Percentiles rank a stretch among this genome's conserved stretches.
Conservation (phyloP, 2,329 filamentous ascomycete genomes). For the Colletotrichum lini region DNA sequence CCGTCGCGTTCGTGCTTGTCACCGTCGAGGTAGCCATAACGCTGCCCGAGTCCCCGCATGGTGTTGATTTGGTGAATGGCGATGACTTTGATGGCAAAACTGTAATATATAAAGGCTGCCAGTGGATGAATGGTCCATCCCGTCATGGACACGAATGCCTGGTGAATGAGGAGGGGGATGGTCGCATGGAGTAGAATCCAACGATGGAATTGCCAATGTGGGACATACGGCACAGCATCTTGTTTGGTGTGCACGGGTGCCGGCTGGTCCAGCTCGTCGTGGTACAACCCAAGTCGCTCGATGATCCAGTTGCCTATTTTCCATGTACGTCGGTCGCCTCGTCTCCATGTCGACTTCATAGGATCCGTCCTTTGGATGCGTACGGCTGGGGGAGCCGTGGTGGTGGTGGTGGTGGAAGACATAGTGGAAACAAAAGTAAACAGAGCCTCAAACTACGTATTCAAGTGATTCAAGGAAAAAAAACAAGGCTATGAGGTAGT, state of each 20-base stretch:
- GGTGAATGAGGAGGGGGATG: constrained; percentile 55
- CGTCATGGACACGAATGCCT: constrained; percentile 51
- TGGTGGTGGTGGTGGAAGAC: neutral
- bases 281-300: constrained; percentile 50
- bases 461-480: too few relatives aligned
- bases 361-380: constrained; percentile 49
- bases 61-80: constrained; percentile 56
- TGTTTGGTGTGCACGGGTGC: constrained; percentile 57
- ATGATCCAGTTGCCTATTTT: constrained; percentile 51
- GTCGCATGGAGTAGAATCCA: constrained; percentile 57
- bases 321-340: constrained; percentile 49
- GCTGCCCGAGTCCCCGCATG: constrained; percentile 55
- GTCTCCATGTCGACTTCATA: constrained; percentile 58
- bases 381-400: neutral
- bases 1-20: constrained; percentile 60
- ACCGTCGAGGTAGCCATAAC: constrained; percentile 59
- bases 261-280: constrained; percentile 47
- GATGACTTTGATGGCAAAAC: constrained; percentile 55
- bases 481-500: neutral
- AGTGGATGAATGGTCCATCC: constrained; percentile 50
- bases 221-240: constrained; percentile 57
- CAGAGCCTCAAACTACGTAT: too few relatives aligned
- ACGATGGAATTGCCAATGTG: constrained; percentile 53
- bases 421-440: neutral
- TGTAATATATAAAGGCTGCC: constrained; percentile 55